Percentiles rank a stretch among this genome's conserved stretches.
Conservation (phyloP, 73 alveolate genomes). For the Symbiodinium pilosum region DNA sequence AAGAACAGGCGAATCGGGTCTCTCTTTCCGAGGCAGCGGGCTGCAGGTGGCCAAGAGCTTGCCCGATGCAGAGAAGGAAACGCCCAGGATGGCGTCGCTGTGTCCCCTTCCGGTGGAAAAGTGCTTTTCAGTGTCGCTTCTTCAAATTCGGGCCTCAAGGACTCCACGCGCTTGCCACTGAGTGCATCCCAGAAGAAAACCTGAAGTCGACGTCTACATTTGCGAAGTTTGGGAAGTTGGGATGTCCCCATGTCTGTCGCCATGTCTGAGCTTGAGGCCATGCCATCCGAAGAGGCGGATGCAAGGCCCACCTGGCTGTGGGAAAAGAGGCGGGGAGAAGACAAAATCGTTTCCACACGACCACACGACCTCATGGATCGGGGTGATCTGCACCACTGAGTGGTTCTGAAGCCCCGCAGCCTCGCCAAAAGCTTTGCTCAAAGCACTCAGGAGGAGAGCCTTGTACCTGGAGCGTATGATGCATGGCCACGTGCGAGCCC, state of each 20-base stretch:
- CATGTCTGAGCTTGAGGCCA: not conserved
- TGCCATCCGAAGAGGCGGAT: not conserved
- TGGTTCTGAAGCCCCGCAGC: constrained; percentile 67
- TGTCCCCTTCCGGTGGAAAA: not conserved
- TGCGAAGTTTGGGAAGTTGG: too few relatives aligned
- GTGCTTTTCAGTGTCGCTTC: too few relatives aligned
- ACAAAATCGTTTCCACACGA: not conserved
- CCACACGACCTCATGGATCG: constrained; percentile 5
- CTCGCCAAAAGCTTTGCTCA: too few relatives aligned
- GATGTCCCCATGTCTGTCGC: too few relatives aligned
- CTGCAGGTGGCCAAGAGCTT: not conserved
- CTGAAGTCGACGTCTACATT: too few relatives aligned
- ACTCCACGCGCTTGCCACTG: not conserved
- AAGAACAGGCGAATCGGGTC: too few relatives aligned
- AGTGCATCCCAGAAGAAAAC: constrained; percentile 9
- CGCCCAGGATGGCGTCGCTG: not conserved
- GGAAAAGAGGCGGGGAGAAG: too few relatives aligned
- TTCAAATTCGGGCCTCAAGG: not conserved
- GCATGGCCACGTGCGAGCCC: constrained; percentile 26
- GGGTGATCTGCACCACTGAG: constrained; percentile 36
- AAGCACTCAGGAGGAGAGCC: too few relatives aligned
- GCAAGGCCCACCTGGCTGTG: not conserved
- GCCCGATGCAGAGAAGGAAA: not conserved
- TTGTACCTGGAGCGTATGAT: not conserved
- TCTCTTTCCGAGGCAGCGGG: not conserved